Base-by-base conservation (phyloP, 1,284 basidiomycete genomes). In the Malassezia sympodialis region DNA sequence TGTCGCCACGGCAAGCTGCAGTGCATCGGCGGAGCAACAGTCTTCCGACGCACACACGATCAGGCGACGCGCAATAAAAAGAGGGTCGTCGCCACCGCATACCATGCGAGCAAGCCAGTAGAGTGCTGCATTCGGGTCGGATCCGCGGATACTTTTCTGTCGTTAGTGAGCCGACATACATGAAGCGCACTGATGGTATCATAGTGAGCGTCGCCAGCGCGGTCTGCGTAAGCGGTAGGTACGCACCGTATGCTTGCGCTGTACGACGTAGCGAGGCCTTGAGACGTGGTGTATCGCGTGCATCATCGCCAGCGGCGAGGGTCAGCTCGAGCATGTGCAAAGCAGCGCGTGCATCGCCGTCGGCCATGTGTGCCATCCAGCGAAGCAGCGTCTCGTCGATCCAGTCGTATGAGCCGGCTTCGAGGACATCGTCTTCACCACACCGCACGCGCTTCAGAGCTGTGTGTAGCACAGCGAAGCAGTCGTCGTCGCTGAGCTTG, bases 141-240 rank as follows among this genome's bases (percentile, higher is more conserved):
- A 83, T 7, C 88, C 88, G 39, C 90, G 80, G 28, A 93, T 81
- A 58, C 82, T 83, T 75, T 93, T 93, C 41, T 40, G 24, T 12
- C 8, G 41, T 43, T 27, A 30, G 37, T 10, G 10, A 12, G n/a
- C 3, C 11, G 4, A 51, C 49, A 19, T 35, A 51, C 41, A 76
- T 93, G 90, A n/a, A 76, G 58, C 3, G 88, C 88, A 27, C 83
- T 85, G 62, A 93, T 91, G 79, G 88, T 84, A 72, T 91, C 87
- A 73, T 90, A 91, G 53, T 77, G 76, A 55, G 66, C 63, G 37
- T 76, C 74, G 26, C 67, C 73, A 14, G 69, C 65, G 2, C 73
- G 66, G 42, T 73, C 50, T 24, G 49, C 28, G 4, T 14, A 12
- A 32, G 8, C 11, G n/a, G 5, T 3, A 15, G 3, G 11, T 17